phyloP scores from a whole-genome alignment of 139 green algal species.

The Micractinium conductrix region DNA sequence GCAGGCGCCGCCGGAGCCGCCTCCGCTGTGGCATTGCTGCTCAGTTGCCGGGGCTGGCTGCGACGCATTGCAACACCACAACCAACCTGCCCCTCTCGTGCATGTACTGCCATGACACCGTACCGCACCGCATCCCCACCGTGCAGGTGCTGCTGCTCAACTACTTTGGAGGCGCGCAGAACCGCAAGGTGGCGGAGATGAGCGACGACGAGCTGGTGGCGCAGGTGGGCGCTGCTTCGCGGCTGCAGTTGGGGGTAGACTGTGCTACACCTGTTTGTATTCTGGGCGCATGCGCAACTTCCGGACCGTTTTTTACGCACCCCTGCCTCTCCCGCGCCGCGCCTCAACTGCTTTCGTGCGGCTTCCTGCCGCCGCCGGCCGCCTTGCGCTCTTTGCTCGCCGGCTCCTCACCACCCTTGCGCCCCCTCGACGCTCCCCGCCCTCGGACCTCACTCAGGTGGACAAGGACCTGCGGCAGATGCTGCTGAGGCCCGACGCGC shows the following conservation, averaged over 20 bases:
- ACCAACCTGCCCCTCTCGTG: too few relatives aligned
- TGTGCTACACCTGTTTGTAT: background rate
- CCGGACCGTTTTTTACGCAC: background rate
- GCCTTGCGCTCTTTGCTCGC: too few relatives aligned
- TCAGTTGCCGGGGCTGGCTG: too few relatives aligned
- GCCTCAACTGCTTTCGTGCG: background rate
- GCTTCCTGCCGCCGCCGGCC: background rate
- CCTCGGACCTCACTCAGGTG: conserved; percentile 60
- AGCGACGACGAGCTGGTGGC: conserved; percentile 73
- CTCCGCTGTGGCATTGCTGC: too few relatives aligned
- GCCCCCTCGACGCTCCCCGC: background rate
- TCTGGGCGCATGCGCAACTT: background rate
- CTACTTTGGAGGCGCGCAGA: conserved; percentile 97
- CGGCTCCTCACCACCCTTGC: too few relatives aligned
- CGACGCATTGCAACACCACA: too few relatives aligned
- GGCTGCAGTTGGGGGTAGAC: too few relatives aligned
- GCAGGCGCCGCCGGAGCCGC: too few relatives aligned
- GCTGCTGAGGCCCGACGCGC: conserved; percentile 90
- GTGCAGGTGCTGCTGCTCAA: conserved; percentile 83
- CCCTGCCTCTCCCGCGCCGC: background rate
- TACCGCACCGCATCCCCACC: background rate
- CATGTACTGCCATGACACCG: background rate
- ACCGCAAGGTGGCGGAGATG: conserved; percentile 86
- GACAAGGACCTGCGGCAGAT: conserved; percentile 96
- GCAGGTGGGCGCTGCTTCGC: conserved; percentile 41